Percentiles rank a stretch among this genome's conserved stretches.
phyloP scores from a whole-genome alignment of 2,329 filamentous ascomycete species.

The Pleoardoris graminearum region DNA sequence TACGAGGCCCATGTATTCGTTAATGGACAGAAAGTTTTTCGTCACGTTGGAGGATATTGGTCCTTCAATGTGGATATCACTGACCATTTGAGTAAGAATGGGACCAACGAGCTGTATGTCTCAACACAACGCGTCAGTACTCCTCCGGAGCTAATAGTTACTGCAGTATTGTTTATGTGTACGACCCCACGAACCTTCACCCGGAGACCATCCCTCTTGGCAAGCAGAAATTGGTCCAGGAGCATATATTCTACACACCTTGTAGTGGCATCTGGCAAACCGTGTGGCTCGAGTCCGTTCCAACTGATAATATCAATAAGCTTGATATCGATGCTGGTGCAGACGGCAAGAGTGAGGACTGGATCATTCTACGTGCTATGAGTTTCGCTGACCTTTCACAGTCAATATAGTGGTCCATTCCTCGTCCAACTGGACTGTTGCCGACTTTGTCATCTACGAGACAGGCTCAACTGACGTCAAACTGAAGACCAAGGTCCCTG shows the following conservation, averaged over 20 bases:
- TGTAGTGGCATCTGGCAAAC: slow-evolving; percentile 76
- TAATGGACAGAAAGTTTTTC: slow-evolving; percentile 57
- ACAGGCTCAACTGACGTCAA: slow-evolving; percentile 45
- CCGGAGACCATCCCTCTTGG: slow-evolving; percentile 65
- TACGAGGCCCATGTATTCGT: slow-evolving; percentile 63
- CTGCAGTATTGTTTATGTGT: slow-evolving; percentile 63
- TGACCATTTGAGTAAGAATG: slow-evolving; percentile 44
- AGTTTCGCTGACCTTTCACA: slow-evolving; percentile 34
- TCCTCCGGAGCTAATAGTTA: not conserved
- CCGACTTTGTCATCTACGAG: slow-evolving; percentile 47
- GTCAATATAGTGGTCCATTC: slow-evolving; percentile 62
- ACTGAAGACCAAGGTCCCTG: slow-evolving; percentile 49
- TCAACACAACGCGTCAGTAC: not conserved
- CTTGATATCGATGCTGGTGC: slow-evolving; percentile 60
- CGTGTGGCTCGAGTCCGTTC: slow-evolving; percentile 70
- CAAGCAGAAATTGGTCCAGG: slow-evolving; percentile 62
- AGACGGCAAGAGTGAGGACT: slow-evolving; percentile 34
- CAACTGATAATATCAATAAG: slow-evolving; percentile 59
- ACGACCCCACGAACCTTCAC: slow-evolving; percentile 66
- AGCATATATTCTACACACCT: slow-evolving; percentile 71
- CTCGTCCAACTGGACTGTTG: slow-evolving; percentile 41
- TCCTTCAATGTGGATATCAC: slow-evolving; percentile 65
- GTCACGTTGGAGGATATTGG: slow-evolving; percentile 65
- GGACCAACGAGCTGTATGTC: slow-evolving; percentile 59
- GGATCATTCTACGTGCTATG: not conserved